Base-by-base conservation (phyloP, 805 yeast species). In the Candida sakaeoensis region DNA sequence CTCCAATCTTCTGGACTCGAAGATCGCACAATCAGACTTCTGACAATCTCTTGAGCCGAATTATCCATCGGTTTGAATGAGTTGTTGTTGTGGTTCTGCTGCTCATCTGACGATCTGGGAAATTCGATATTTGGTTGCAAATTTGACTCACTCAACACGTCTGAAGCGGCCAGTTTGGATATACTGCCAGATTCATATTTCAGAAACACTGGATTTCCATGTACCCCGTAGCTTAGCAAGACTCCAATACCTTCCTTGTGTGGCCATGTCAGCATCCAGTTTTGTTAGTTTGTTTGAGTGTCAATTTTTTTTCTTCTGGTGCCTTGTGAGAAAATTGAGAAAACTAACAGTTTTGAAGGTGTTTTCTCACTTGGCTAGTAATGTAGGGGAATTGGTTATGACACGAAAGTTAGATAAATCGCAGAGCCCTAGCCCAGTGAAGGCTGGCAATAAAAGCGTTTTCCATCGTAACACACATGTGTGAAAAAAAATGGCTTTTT, bases 191-290 rank as follows among this genome's bases (percentile, higher is more conserved):
- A 12, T 6, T 51, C 23, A 21, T 21, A 9, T 7, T 21, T 21
- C 9, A 9, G 9, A 7, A 21, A 9, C 3, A 42, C 25, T n/a
- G 57, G 60, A 40, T 52, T 54, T 3, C 78, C 78, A 27, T 54
- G 60, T 7, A 68, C 64, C 1, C 79, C 79, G 47, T 67, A 68
- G 3, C 70, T 54, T 27, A 73, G 52, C 44, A 64, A 67, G 4
- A 58, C 57, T 4, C 74, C 74, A 27, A 56, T 46, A 13, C 59
- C 62, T 24, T 51, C 51, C 38, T 59, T 61, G 16, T 65, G 58
- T 43, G 74, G 73, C 74, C 73, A 70, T 13, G 29, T 16, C 15
- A 16, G 17, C 37, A 34, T 34, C 19, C 8, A 22, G 5, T 10
- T 6, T 15, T 4, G 13, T 21, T 21, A 21, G 24, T 21, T 7